These are phyloP conservation scores for Colletotrichum siamense DNA, from an alignment of 2,329 filamentous ascomycete species.

Conservation along the genomic window DNA sequence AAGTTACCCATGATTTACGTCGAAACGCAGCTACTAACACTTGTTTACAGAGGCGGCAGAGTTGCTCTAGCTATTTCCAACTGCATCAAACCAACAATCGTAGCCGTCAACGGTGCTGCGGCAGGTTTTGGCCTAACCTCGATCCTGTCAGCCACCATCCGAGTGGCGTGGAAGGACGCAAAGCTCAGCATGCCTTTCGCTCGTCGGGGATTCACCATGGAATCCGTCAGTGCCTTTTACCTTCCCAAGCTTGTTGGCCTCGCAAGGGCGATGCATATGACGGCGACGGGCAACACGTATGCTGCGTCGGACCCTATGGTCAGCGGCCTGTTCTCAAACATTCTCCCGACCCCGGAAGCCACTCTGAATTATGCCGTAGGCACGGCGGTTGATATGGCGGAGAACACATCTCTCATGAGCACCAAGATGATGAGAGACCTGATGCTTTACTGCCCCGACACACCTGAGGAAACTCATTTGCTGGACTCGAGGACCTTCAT, in stretches of 20 bases:
- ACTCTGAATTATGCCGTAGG: not conserved
- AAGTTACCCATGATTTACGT: not conserved
- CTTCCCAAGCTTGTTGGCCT: slow-evolving; percentile 19
- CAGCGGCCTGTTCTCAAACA: slow-evolving; percentile 7
- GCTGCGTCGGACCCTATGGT: slow-evolving; percentile 1
- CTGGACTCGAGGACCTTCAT: not conserved
- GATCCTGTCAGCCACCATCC: slow-evolving; percentile 16
- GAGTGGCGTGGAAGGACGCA: not conserved
- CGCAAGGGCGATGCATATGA: slow-evolving; percentile 17
- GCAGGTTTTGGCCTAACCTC: slow-evolving; percentile 23
- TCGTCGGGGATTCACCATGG: slow-evolving; percentile 22
- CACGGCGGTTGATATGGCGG: not conserved
- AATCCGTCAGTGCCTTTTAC: slow-evolving; percentile 22
- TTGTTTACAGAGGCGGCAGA: slow-evolving; percentile 26
- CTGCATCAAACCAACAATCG: slow-evolving; percentile 24
- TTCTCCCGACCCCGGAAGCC: not conserved
- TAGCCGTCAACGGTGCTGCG: slow-evolving; percentile 20
- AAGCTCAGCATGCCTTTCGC: slow-evolving; percentile 22
- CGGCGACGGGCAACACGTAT: slow-evolving; percentile 13
- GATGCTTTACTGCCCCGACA: slow-evolving; percentile 7
- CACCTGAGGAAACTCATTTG: not conserved
- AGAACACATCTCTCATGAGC: slow-evolving; percentile 5
- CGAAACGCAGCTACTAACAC: not conserved
- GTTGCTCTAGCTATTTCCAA: slow-evolving; percentile 10
- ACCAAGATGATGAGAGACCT: slow-evolving; percentile 21